These are phyloP conservation scores for Penicillium sp. DNA, from an alignment of 2,329 filamentous ascomycete species.

Conservation along the genomic window DNA sequence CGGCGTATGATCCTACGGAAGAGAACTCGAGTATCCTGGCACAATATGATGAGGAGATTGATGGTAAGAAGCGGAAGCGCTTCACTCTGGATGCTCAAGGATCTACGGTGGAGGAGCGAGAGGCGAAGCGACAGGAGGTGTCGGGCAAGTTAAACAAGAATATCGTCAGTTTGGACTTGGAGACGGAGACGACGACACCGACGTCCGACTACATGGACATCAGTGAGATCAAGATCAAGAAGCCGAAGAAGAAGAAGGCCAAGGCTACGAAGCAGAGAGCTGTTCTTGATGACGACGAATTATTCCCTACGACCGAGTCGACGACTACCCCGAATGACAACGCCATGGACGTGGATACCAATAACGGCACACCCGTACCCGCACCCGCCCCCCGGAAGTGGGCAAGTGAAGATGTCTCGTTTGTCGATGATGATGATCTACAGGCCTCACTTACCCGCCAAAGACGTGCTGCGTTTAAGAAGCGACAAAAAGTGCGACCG, in stretches of 20 bases:
- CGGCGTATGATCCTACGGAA: slow-evolving; percentile 76
- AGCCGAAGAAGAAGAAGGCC: slow-evolving; percentile 78
- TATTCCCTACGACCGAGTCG: too few relatives aligned
- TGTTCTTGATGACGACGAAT: slow-evolving; percentile 51
- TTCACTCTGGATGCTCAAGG: slow-evolving; percentile 80
- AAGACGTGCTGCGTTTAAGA: slow-evolving; percentile 74
- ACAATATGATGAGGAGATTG: slow-evolving; percentile 93
- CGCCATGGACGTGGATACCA: slow-evolving; percentile 64
- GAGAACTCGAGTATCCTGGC: slow-evolving; percentile 62
- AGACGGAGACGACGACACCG: slow-evolving; percentile 54
- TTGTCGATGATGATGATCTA: slow-evolving; percentile 86
- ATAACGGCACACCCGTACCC: slow-evolving; percentile 43
- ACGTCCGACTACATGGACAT: slow-evolving; percentile 81
- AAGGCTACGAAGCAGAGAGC: slow-evolving; percentile 63
- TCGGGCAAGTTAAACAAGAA: slow-evolving; percentile 57
- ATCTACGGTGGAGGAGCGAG: slow-evolving; percentile 53
- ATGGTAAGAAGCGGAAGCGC: slow-evolving; percentile 75
- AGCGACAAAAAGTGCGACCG: slow-evolving; percentile 74
- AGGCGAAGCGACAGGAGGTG: slow-evolving; percentile 46
- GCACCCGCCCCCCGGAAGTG: slow-evolving; percentile 50
- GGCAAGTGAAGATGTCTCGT: slow-evolving; percentile 56
- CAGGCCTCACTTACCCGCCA: slow-evolving; percentile 76
- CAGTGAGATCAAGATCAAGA: slow-evolving; percentile 84
- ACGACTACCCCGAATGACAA: slow-evolving; percentile 42
- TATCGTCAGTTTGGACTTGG: slow-evolving; percentile 67